A percentile compares a stretch with the other conserved stretches of the same genome.
phyloP scores from a whole-genome alignment of 192 early-diverging fungal genomes.

The Diversispora eburnea region DNA sequence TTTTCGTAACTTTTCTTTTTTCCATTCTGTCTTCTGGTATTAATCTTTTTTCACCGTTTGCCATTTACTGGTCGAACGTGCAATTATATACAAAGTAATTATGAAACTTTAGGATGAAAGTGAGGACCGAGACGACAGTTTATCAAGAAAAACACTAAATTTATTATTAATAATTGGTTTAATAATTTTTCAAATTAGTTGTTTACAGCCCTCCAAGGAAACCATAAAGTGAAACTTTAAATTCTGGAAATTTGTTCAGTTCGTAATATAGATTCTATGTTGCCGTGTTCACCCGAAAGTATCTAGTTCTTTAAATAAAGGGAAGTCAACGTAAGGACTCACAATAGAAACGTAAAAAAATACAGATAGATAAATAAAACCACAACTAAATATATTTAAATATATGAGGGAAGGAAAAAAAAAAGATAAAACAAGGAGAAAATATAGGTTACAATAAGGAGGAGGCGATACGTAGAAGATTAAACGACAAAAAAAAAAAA shows the following conservation, averaged over 20 bases:
- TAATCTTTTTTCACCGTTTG: constrained; percentile 28
- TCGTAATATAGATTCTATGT: neutral
- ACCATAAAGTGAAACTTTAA: neutral
- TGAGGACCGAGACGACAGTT: neutral
- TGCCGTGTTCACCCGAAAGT: constrained; percentile 17
- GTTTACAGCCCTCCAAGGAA: neutral
- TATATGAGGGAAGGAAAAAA: neutral
- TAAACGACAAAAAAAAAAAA: no score
- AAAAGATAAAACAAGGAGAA: neutral
- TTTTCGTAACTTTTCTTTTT: constrained; percentile 23
- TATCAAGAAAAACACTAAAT: no score
- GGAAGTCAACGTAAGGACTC: neutral
- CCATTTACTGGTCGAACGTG: constrained; percentile 18
- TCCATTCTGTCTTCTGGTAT: constrained; percentile 28
- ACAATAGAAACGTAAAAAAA: neutral
- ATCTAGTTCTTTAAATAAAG: constrained; percentile 4
- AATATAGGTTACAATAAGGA: no score
- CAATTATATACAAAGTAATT: neutral
- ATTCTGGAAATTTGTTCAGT: neutral
- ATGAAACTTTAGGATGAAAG: neutral
- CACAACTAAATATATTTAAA: neutral
- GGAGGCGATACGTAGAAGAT: no score
- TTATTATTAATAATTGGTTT: neutral
- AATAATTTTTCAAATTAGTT: neutral
- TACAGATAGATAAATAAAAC: neutral